Base-by-base conservation (phyloP, 1,284 basidiomycete species). In the Malassezia yamatoensis region DNA sequence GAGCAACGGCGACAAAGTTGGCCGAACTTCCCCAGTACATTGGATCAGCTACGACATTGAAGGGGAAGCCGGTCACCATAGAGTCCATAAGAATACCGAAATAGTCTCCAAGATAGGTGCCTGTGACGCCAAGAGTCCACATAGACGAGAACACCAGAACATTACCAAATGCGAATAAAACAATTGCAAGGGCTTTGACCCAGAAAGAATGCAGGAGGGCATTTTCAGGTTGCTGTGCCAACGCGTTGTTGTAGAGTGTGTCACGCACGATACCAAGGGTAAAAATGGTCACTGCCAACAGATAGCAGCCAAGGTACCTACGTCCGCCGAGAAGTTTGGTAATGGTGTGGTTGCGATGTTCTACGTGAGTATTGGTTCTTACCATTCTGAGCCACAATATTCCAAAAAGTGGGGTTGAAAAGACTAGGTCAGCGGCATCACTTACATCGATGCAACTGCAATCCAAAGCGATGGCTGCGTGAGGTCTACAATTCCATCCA, bases 31-130 rank as follows among this genome's bases (percentile, higher is more conserved):
- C 74, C 56, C 59, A 60, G 63, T 96, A 96, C 93, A 96, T 96
- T 0, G 93, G 93, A 77, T 96, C 85, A 41, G 83, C 81, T 57
- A 93, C 80, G 49, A 96, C 82, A 72, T 93, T 94, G 81, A 96
- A 98, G 0, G 93, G 93, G 79, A 98, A 98, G 18, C 87, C 85
- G 5, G 79, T 80, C 51, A 81, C 77, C 62, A 79, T 76, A 51
- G 86, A 80, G 72, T 90, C 84, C 90, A 96, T 94, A 52, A 96
- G 79, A 67, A 96, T 96, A n/a, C 93, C 93, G 77, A 96, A 98
- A 78, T 96, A 96, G 78, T 96, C 93, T 5, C 93, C 90, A 43
- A 96, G 81, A 55, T 70, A 78, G 59, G 66, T 75, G 55, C 90
- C 91, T 8, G 91, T 94, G 61, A 96, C 79, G 15, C 93, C 93